phyloP scores from a whole-genome alignment of 2,329 filamentous ascomycete genomes.

The Raffaelea arxii region DNA sequence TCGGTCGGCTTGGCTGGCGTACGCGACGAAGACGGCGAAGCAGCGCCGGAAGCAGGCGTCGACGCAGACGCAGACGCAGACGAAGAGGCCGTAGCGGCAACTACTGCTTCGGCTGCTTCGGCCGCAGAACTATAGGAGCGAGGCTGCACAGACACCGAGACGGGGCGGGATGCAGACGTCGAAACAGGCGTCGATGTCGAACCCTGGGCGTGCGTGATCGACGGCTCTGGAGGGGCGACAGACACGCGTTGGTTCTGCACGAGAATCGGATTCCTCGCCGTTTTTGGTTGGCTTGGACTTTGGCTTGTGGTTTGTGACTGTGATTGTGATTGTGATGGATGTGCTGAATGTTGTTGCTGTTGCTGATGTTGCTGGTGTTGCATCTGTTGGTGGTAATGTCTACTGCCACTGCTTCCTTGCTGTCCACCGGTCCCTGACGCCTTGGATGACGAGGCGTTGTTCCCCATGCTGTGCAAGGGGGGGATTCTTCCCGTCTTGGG shows the following conservation, averaged over 20 bases:
- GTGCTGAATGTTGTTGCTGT: constrained; percentile 17
- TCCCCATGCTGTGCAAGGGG: constrained; percentile 28
- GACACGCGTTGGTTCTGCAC: constrained; percentile 46
- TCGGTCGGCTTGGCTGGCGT: constrained; percentile 21
- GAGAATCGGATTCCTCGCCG: constrained; percentile 37
- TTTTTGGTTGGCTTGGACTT: constrained; percentile 14
- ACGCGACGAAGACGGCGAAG: background rate
- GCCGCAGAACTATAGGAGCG: constrained; percentile 9
- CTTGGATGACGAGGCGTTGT: constrained; percentile 31
- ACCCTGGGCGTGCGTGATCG: constrained; percentile 50
- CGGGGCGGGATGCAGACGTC: constrained; percentile 4
- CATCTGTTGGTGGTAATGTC: constrained; percentile 21
- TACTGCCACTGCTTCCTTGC: constrained; percentile 10
- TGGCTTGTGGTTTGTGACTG: constrained; percentile 15
- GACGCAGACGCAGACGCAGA: background rate
- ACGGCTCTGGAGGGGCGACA: constrained; percentile 51
- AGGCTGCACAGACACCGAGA: constrained; percentile 21
- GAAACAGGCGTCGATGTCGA: constrained; percentile 29
- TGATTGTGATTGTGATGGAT: constrained; percentile 18
- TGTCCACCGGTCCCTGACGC: constrained; percentile 21
- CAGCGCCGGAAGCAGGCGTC: too few relatives aligned
- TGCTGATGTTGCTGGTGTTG: constrained; percentile 20
- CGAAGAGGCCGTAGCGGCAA: constrained; percentile 11
- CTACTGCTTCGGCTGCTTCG: constrained; percentile 7
- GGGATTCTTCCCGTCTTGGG: background rate